A percentile compares a stretch with the other conserved stretches of the same genome.
Evolutionary conservation across 768 basidiomycete genomes (phyloP).

Genomic region (Harrya chromipes): DNA sequence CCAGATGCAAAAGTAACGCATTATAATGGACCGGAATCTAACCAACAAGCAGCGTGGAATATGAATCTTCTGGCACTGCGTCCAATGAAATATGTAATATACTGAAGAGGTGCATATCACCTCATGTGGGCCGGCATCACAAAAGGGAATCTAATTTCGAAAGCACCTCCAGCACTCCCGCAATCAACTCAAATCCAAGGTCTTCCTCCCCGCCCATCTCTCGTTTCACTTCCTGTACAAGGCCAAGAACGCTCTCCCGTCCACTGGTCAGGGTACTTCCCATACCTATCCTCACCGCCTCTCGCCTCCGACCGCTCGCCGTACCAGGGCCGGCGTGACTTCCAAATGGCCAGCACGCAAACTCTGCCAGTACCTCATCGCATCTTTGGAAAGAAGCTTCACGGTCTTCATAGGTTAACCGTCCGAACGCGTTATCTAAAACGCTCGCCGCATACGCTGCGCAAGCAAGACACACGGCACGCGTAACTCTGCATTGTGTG

Average conservation of each 20-base stretch:
- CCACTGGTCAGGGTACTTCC: conserved; percentile 51
- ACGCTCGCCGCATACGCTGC: conserved; percentile 94
- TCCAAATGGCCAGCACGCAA: conserved; percentile 87
- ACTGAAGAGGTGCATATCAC: neutral
- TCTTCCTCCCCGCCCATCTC: conserved; percentile 77
- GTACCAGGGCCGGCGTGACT: conserved; percentile 34
- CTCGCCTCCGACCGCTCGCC: conserved; percentile 39
- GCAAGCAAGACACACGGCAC: conserved; percentile 85
- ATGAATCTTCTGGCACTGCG: neutral
- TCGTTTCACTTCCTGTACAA: conserved; percentile 69
- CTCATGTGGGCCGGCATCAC: conserved; percentile 6
- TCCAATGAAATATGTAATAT: neutral
- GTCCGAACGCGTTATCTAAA: conserved; percentile 88
- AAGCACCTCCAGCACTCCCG: conserved; percentile 90
- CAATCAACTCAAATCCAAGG: conserved; percentile 84
- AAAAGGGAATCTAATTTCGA: conserved; percentile 79
- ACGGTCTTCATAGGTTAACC: conserved; percentile 87
- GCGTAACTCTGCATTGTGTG: conserved; percentile 72
- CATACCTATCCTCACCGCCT: conserved; percentile 49
- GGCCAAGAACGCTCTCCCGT: conserved; percentile 67
- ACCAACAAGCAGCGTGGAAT: conserved; percentile 6
- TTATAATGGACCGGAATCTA: conserved; percentile 8
- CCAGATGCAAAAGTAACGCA: conserved; percentile 1
- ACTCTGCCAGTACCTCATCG: conserved; percentile 92
- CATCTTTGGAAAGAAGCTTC: conserved; percentile 92